A percentile compares a stretch with the other conserved stretches of the same genome.
These are phyloP conservation scores for Epichloe aotearoae DNA, from an alignment of 2,329 filamentous ascomycete genomes.

Conservation along the genomic window DNA sequence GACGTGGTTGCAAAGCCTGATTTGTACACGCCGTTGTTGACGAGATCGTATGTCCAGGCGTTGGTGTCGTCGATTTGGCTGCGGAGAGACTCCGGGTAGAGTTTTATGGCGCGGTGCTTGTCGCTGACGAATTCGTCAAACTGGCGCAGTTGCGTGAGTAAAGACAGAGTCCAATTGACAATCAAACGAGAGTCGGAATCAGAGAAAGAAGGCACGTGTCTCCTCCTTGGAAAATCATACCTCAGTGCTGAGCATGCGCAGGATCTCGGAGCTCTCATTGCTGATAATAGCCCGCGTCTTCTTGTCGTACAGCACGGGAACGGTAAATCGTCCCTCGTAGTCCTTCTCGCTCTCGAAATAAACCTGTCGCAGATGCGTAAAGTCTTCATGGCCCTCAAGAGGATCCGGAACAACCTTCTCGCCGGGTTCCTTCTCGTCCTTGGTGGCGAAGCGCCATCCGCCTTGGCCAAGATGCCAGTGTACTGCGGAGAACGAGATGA, in stretches of 20 bases:
- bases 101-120: conserved; percentile 45
- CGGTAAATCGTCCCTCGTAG: conserved; percentile 72
- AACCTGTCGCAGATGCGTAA: conserved; percentile 59
- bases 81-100: conserved; percentile 55
- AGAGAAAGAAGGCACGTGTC: too few species aligned
- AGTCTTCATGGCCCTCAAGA: conserved; percentile 55
- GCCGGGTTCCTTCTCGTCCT: conserved; percentile 43
- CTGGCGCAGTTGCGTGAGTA: conserved; percentile 10
- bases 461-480: conserved; percentile 73
- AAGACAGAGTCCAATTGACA: too few species aligned
- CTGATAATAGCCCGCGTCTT: conserved; percentile 64
- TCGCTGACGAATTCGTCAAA: conserved; percentile 61
- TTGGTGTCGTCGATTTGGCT: conserved; percentile 62
- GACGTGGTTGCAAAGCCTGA: conserved; percentile 77
- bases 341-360: conserved; percentile 64
- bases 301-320: conserved; percentile 76
- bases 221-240: conserved; percentile 26
- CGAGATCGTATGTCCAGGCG: conserved; percentile 63
- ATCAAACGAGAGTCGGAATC: too few species aligned
- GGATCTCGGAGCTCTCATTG: conserved; percentile 88
- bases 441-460: conserved; percentile 71
- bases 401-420: conserved; percentile 55
- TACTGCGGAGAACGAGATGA: conserved; percentile 68
- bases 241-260: conserved; percentile 73
- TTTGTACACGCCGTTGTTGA: conserved; percentile 63